Conservation (phyloP, 371 early-diverging fungal genomes). For the Mucor racemosus region DNA sequence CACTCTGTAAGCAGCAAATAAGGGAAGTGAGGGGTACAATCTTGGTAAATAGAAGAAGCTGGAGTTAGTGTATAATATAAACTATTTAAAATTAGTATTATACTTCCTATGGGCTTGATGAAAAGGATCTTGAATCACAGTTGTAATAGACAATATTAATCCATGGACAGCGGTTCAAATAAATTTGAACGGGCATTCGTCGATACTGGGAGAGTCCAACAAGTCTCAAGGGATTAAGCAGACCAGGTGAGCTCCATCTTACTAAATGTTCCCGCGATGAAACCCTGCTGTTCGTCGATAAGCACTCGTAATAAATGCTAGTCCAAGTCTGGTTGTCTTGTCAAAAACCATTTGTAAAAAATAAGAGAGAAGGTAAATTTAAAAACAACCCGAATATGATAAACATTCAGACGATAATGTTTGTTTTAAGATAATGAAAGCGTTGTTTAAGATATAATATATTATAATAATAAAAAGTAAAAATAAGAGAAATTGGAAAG, state of each 20-base stretch:
- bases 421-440: too few species aligned
- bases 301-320: slow-evolving; percentile 3
- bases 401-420: too few species aligned
- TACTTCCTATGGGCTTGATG: slow-evolving; percentile 5
- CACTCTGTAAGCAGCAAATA: slow-evolving; percentile 5
- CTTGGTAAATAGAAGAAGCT: too few species aligned
- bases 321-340: slow-evolving; percentile 4
- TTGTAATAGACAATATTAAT: slow-evolving; percentile 10
- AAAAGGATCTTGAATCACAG: slow-evolving; percentile 8
- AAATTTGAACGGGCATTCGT: slow-evolving; percentile 8
- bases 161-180: slow-evolving; percentile 11
- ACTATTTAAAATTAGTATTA: not conserved
- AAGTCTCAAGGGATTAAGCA: slow-evolving; percentile 11
- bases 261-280: slow-evolving; percentile 6
- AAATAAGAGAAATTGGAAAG: not conserved
- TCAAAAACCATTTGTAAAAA: slow-evolving; percentile 4
- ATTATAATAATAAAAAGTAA: too few species aligned
- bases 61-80: too few species aligned
- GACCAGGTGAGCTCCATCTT: slow-evolving; percentile 11
- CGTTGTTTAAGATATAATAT: too few species aligned
- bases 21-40: slow-evolving; percentile 4
- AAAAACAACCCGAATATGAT: too few species aligned
- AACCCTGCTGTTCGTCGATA: slow-evolving; percentile 13
- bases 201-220: slow-evolving; percentile 11
- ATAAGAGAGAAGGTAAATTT: too few species aligned